Evolutionary conservation across 2,329 filamentous ascomycete genomes (phyloP), one percentile per base, ranked within the genome.

Genomic region (Berkeleyomyces basicola): DNA sequence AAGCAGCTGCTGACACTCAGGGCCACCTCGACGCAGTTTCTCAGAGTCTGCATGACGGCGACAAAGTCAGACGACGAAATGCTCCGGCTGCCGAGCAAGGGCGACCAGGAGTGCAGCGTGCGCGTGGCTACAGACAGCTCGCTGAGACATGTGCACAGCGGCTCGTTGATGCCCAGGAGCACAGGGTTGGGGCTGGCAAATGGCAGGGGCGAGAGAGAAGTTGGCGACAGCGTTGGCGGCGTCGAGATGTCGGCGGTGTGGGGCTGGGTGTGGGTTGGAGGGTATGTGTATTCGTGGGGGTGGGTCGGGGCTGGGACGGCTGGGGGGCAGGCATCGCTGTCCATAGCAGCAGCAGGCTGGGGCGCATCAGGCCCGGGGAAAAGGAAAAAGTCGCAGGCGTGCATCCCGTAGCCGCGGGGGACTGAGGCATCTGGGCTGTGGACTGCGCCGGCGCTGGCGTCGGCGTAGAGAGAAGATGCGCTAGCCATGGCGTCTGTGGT

Each of bases 81-180:
- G 40, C 11, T n/a, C 23, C 31, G 2, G 57, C 16, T 43, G 39
- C 39, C 14, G 39, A 23, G 31, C 7, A 5, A 3, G 9, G n/a
- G 10, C 9, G 5, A 7, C 14, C 9, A 6, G 3, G 49, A 39
- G 58, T 76, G 74, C 65, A 83, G 74, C 23, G 76, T 76, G 64
- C 78, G 75, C 2, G 82, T 72, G 3, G 79, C 75, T 4, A 78
- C 73, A 67, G 78, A 81, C 11, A 83, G 73, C 11, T 71, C 74
- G 0, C 76, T 74, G 0, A 79, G 74, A 65, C 81, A 83, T 62
- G 72, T 69, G 65, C 81, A 83, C 14, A 67, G 64, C 33, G 70
- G 67, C 49, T 64, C 69, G 11, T 71, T 11, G 16, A 40, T 14
- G 10, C 40, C 2, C 5, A 43, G 11, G 14, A 43, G 10, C 16